phyloP scores from a whole-genome alignment of 768 basidiomycete genomes.

The Jaapia argillacea region DNA sequence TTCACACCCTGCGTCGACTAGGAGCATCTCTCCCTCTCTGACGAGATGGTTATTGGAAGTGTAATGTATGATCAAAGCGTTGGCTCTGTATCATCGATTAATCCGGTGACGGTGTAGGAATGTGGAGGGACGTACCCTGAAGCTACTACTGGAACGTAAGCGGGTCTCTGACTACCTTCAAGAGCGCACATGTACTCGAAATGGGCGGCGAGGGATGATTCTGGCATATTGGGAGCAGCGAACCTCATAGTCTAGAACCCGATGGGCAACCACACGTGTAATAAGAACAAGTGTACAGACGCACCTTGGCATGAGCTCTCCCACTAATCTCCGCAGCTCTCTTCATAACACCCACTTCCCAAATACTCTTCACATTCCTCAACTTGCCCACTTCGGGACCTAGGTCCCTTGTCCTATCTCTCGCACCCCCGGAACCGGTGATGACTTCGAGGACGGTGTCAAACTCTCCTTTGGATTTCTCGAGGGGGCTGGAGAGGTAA shows the following conservation, averaged over 20 bases:
- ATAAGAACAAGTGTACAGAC: slow-evolving; percentile 5
- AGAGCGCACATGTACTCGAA: slow-evolving; percentile 85
- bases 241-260: slow-evolving; percentile 75
- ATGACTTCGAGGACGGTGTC: slow-evolving; percentile 49
- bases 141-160: slow-evolving; percentile 98
- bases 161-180: slow-evolving; percentile 72
- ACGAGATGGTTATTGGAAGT: slow-evolving; percentile 82
- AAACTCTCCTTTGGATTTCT: slow-evolving; percentile 33
- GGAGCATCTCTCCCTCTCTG: slow-evolving; percentile 59
- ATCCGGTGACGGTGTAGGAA: neutral
- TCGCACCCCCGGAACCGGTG: slow-evolving; percentile 30
- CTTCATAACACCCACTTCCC: slow-evolving; percentile 75
- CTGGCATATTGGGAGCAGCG: slow-evolving; percentile 42
- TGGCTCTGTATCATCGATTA: slow-evolving; percentile 40
- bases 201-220: slow-evolving; percentile 61
- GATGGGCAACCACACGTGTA: neutral
- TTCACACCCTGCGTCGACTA: slow-evolving; percentile 92
- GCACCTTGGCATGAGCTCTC: slow-evolving; percentile 74
- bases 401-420: slow-evolving; percentile 29
- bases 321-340: slow-evolving; percentile 82
- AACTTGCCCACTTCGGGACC: slow-evolving; percentile 62
- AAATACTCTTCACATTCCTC: slow-evolving; percentile 68
- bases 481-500: neutral
- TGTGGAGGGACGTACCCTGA: slow-evolving; percentile 53
- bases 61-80: slow-evolving; percentile 90